Evolutionary conservation across 139 green algal species (phyloP).

Genomic region (Klebsormidium nitens): DNA sequence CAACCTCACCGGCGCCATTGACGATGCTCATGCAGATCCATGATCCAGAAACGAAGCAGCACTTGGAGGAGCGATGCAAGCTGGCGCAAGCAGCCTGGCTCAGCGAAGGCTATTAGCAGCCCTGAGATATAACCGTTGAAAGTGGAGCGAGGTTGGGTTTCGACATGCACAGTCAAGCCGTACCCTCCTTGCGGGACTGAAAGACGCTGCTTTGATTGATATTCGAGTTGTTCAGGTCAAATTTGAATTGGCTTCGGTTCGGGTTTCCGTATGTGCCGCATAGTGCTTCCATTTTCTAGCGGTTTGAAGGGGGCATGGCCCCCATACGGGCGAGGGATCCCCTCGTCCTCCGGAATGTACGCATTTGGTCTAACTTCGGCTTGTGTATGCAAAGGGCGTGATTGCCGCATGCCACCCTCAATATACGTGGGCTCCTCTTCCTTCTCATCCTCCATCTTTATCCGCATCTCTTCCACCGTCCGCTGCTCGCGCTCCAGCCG

Average conservation of each 20-base stretch:
- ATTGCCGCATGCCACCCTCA: neutral
- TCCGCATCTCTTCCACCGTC: neutral
- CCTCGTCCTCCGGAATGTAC: slow-evolving; percentile 76
- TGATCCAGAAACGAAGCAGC: too few species aligned
- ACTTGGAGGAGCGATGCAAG: too few species aligned
- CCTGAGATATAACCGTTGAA: too few species aligned
- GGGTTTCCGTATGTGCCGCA: slow-evolving; percentile 71
- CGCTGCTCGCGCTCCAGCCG: slow-evolving; percentile 37
- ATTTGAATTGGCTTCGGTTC: slow-evolving; percentile 62
- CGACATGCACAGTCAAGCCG: too few species aligned
- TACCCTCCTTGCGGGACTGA: too few species aligned
- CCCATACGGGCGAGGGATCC: slow-evolving; percentile 79
- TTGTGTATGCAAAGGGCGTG: slow-evolving; percentile 20
- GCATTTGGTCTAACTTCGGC: slow-evolving; percentile 71
- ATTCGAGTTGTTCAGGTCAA: too few species aligned
- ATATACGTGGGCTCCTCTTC: slow-evolving; percentile 20
- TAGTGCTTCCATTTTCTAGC: slow-evolving; percentile 55
- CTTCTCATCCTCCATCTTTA: neutral
- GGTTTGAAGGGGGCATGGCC: slow-evolving; percentile 75
- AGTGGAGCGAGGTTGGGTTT: too few species aligned
- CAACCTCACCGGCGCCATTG: too few species aligned
- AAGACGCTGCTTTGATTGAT: too few species aligned
- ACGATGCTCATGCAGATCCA: too few species aligned
- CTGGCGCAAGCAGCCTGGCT: too few species aligned
- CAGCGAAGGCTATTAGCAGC: too few species aligned